Evolutionary conservation across 192 early-diverging fungal genomes (phyloP), one percentile per base, ranked within the genome.

Genomic region (Coemansia sp.): DNA sequence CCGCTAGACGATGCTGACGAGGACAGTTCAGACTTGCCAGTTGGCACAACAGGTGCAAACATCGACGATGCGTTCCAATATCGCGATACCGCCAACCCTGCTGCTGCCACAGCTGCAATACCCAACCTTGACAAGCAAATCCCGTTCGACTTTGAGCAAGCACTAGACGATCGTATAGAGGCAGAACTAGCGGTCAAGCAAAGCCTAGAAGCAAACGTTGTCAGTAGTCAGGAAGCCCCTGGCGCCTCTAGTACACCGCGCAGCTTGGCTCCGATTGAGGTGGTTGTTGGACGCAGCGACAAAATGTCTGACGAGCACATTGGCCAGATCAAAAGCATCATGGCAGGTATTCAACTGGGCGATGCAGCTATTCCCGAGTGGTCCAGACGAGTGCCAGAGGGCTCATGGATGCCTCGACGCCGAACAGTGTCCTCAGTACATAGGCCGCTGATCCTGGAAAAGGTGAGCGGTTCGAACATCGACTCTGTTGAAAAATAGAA

Each of bases 391-490:
- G 53, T 83, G 13, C 81, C 81, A 3, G 81, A 83, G 52, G 33
- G 44, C 22, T 60, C 67, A 12, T 83, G 81, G 81, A 83, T 83
- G 72, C 81, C 81, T 27, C 29, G 41, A n/a, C 69, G 74, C 66
- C 74, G 64, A 58, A 34, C 62, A 4, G 60, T 63, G 15, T 62
- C 29, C 18, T 61, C 53, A 58, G 41, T 62, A 44, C 39, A 47
- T 66, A 43, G 38, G 49, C 62, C 43, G 10, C 62, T n/a, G 38
- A 64, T 24, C 60, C 31, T 36, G 5, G 36, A 62, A 62, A 62
- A 36, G 36, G 5, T n/a, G 20, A 22, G 18, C n/a, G 46, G 46
- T 49, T 49, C 46, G n/a, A 18, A 29, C 33, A 57, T 57, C 53
- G 53, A 57, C 53, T 57, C 53, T 24, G 24, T 24, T 24, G 24